Conservation (phyloP, 1,284 basidiomycete species). For the Malassezia sp. region DNA sequence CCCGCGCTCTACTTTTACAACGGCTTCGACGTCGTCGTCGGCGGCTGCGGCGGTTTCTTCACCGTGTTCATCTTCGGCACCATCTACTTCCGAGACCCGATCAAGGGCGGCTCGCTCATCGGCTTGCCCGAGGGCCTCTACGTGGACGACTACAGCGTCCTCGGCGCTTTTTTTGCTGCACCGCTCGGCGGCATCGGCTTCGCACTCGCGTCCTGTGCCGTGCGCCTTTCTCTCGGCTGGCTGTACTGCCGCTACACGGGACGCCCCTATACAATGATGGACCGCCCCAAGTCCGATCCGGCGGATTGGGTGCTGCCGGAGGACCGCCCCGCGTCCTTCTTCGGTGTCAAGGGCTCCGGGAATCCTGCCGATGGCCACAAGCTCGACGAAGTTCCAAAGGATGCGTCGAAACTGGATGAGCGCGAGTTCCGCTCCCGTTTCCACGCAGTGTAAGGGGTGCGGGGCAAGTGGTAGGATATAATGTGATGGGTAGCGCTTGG, state of each 20-base stretch:
- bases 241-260: slow-evolving; percentile 22
- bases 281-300: slow-evolving; percentile 24
- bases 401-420: not conserved
- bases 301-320: slow-evolving; percentile 28
- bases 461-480: too few relatives aligned
- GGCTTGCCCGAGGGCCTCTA: slow-evolving; percentile 41
- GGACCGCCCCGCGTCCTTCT: slow-evolving; percentile 28
- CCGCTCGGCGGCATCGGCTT: slow-evolving; percentile 39
- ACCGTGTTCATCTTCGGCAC: slow-evolving; percentile 45
- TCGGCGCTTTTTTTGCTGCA: slow-evolving; percentile 44
- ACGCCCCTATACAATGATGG: slow-evolving; percentile 23
- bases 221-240: slow-evolving; percentile 21
- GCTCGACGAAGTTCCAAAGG: not conserved
- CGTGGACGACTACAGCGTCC: slow-evolving; percentile 37
- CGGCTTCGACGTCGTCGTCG: slow-evolving; percentile 41
- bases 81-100: slow-evolving; percentile 35
- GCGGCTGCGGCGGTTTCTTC: slow-evolving; percentile 45
- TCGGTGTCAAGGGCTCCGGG: slow-evolving; percentile 22
- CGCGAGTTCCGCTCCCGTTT: not conserved
- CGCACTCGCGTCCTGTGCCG: slow-evolving; percentile 19
- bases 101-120: slow-evolving; percentile 31
- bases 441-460: too few relatives aligned
- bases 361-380: slow-evolving; percentile 31
- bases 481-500: too few relatives aligned
- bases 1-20: slow-evolving; percentile 37